Conservation (phyloP, 441 rosid species). For the Adansonia madagascariensis region DNA sequence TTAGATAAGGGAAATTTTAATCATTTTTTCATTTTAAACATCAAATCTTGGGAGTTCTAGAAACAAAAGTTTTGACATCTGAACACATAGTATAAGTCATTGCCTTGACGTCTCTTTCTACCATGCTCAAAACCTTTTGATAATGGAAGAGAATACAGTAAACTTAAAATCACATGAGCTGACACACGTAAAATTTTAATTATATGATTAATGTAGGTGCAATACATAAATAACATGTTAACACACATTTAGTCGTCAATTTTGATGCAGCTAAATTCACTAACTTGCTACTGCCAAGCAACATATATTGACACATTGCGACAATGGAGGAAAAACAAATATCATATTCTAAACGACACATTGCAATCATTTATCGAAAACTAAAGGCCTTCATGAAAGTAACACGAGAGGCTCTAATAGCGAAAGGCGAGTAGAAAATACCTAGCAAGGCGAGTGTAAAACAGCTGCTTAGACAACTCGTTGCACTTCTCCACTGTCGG, state of each 20-base stretch:
- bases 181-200: neutral
- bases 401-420: neutral
- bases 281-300: neutral
- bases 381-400: neutral
- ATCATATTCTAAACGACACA: neutral
- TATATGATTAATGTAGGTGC: neutral
- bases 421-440: slow-evolving; percentile 19
- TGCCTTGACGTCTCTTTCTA: neutral
- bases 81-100: neutral
- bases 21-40: neutral
- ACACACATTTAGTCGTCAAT: neutral
- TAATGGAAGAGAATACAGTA: neutral
- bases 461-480: slow-evolving; percentile 67
- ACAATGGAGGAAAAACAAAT: neutral
- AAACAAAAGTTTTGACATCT: neutral
- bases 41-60: neutral
- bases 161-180: neutral
- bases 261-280: neutral
- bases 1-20: neutral
- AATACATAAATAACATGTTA: neutral
- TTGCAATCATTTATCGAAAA: neutral
- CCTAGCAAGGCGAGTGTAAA: slow-evolving; percentile 92
- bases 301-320: neutral
- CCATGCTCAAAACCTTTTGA: neutral
- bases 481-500: slow-evolving; percentile 76